Percentiles rank a stretch among this genome's conserved stretches.
phyloP scores from a whole-genome alignment of 2,329 filamentous ascomycete species.

The Colletotrichum aenigma region DNA sequence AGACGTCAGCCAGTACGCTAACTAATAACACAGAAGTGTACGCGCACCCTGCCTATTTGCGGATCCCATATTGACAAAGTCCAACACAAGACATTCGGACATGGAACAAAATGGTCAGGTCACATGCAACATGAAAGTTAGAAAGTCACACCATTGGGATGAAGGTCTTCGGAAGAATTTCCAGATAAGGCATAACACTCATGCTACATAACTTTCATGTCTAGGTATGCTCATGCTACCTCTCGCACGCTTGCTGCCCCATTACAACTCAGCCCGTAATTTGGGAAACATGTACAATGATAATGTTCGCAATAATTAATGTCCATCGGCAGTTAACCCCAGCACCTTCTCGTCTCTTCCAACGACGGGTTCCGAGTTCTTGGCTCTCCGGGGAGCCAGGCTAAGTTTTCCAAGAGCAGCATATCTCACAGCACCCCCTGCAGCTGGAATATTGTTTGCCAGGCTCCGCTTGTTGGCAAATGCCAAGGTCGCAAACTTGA shows the following conservation, averaged over 20 bases:
- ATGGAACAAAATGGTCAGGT: background rate
- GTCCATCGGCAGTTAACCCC: background rate
- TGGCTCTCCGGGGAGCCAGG: constrained; percentile 22
- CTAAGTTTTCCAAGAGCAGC: constrained; percentile 31
- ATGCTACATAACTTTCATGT: background rate
- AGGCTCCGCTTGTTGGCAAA: constrained; percentile 27
- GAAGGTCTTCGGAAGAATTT: background rate
- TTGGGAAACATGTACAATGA: background rate
- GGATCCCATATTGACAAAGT: background rate
- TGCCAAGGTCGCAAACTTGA: constrained; percentile 33
- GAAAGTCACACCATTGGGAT: background rate
- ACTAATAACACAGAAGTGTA: background rate
- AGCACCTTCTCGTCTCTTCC: background rate
- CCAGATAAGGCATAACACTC: background rate
- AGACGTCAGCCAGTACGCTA: background rate
- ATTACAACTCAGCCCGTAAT: background rate
- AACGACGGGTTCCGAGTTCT: constrained; percentile 2
- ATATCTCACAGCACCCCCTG: constrained; percentile 28
- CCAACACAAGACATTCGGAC: background rate
- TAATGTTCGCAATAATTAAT: background rate
- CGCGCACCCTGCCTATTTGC: background rate
- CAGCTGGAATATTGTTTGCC: constrained; percentile 33
- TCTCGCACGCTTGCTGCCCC: background rate
- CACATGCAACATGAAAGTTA: background rate
- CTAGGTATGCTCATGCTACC: background rate